Evolutionary conservation across 164 flowering plant genomes (phyloP), one percentile per base, ranked within the genome.

Genomic region (Houttuynia cordata): DNA sequence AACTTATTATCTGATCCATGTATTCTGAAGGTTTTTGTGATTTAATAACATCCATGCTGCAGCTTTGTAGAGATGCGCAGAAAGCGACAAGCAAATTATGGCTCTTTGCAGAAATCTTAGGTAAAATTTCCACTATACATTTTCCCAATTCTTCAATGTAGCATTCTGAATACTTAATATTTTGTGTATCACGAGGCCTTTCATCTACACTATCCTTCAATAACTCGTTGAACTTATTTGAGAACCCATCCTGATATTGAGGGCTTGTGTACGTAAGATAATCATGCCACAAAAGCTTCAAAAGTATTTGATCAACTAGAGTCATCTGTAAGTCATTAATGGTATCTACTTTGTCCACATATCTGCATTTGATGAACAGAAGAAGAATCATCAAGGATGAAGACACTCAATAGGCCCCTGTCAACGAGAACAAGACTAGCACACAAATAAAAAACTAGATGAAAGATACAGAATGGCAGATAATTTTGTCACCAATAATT

Each of bases 251-350:
- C 67, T 68, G 77, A 61, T 65, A 54, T 59, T 76, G 69, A 53
- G 75, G 57, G 68, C 59, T 62, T 21, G 22, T 61, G 63, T 52
- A 51, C 45, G 53, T 57, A 51, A 84, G 63, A 63, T 73, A 93
- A 20, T 85, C 95, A 61, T 75, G 76, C 96, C 95, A 91, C 68
- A 94, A 51, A 59, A 86, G 74, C 75, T 77, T 77, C 42, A 90
- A 68, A 51, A 91, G 83, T 56, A 88, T 63, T 65, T 75, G 69
- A 24, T 79, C 74, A 56, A 87, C 64, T 49, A 94, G 79, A 70
- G 61, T 67, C 51, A 67, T 67, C 64, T 62, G 82, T 49, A 85
- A 79, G 40, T 74, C 68, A 59, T 61, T 5, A 63, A 76, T 59
- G 25, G 80, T 67, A 58, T 83, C 85, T 56, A 14, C 71, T 53